phyloP scores from a whole-genome alignment of 2,329 filamentous ascomycete genomes.

The Bipolaris cookei region DNA sequence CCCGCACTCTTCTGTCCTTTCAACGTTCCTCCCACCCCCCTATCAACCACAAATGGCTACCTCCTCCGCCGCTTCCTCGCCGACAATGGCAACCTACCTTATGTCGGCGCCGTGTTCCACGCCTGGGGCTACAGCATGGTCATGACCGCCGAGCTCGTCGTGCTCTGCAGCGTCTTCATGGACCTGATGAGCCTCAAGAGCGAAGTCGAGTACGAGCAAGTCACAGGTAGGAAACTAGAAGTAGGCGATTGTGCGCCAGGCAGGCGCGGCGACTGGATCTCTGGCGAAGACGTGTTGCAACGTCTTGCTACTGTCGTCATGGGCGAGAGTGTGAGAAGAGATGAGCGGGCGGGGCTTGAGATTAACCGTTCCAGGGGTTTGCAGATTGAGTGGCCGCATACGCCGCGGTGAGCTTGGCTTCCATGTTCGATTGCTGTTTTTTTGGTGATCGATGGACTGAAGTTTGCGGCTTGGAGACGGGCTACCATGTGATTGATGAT shows the following conservation, averaged over 20 bases:
- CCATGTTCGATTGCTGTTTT: not conserved
- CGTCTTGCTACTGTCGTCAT: constrained; percentile 44
- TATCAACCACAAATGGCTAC: constrained; percentile 37
- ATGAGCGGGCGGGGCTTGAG: constrained; percentile 41
- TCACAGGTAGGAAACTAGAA: constrained; percentile 34
- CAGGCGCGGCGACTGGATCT: constrained; percentile 29
- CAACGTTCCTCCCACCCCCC: constrained; percentile 23
- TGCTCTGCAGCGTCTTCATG: constrained; percentile 45
- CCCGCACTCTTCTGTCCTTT: constrained; percentile 41
- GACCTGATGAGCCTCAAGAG: constrained; percentile 38
- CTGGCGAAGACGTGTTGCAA: constrained; percentile 35
- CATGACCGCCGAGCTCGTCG: constrained; percentile 41
- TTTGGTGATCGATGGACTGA: not conserved
- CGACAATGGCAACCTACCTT: constrained; percentile 25
- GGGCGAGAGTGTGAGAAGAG: constrained; percentile 41
- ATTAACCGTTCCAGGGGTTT: constrained; percentile 27
- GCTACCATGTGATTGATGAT: not conserved
- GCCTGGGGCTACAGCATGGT: constrained; percentile 46
- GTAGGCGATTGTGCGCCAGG: constrained; percentile 39
- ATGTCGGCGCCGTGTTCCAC: constrained; percentile 38
- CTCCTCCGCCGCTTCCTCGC: constrained; percentile 38
- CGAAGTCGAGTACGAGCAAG: constrained; percentile 34
- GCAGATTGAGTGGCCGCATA: constrained; percentile 24
- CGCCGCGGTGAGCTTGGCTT: constrained; percentile 3
- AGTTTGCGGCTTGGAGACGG: not conserved